Percentiles rank a stretch among this genome's conserved stretches.
Evolutionary conservation across 768 basidiomycete genomes (phyloP).

Genomic region (Rhodotorula graminis): DNA sequence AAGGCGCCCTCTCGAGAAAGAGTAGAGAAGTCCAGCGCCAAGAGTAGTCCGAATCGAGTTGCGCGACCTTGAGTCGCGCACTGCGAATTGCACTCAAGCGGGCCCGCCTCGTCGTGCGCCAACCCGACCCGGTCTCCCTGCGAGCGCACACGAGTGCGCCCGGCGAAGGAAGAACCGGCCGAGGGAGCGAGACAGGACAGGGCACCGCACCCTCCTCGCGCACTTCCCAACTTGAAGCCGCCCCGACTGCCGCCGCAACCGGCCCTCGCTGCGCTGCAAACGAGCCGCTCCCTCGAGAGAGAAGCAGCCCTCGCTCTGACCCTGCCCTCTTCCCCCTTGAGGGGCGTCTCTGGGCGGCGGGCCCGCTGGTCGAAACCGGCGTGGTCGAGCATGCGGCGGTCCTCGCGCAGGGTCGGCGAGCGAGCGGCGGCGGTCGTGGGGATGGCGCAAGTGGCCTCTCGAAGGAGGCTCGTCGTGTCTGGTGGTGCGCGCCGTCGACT

Average conservation of each 20-base stretch:
- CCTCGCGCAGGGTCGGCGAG: neutral
- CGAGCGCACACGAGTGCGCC: neutral
- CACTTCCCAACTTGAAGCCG: conserved; percentile 7
- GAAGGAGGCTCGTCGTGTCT: neutral
- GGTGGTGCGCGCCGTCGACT: conserved; percentile 24
- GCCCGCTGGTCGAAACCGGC: neutral
- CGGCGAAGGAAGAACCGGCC: neutral
- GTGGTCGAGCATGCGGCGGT: conserved; percentile 7
- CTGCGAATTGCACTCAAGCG: conserved; percentile 24
- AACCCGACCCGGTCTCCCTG: too few species aligned
- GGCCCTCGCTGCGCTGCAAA: neutral
- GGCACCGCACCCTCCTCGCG: conserved; percentile 19
- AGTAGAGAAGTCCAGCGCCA: neutral
- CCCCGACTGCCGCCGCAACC: too few species aligned
- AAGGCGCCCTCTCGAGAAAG: neutral
- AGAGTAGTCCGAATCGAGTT: conserved; percentile 34
- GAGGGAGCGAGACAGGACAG: neutral
- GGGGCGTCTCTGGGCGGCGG: conserved; percentile 2
- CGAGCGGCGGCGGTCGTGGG: neutral
- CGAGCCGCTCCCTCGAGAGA: neutral
- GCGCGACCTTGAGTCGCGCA: neutral
- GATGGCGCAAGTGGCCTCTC: neutral
- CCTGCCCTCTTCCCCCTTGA: neutral
- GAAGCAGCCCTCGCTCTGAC: neutral
- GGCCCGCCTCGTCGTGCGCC: neutral